Conservation (phyloP, 805 yeast genomes). For the Metschnikowia similis region DNA sequence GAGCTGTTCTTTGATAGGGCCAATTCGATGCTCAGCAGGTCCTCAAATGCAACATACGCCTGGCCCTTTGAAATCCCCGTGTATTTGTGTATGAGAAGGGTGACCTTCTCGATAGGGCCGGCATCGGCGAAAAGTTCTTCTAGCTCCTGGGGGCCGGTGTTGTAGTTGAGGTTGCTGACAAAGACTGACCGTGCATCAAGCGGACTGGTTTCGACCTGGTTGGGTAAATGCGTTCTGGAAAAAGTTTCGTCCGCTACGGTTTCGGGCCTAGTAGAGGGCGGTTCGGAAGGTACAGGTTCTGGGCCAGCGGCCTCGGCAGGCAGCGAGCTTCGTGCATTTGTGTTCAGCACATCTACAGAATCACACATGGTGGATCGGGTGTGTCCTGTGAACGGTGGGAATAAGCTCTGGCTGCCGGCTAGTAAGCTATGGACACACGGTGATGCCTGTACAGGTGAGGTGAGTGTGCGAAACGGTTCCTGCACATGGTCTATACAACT, state of each 20-base stretch:
- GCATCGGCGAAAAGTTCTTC: constrained; percentile 42
- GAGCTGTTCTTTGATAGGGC: constrained; percentile 45
- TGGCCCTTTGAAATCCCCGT: constrained; percentile 53
- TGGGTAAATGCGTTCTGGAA: neutral
- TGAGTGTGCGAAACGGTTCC: neutral
- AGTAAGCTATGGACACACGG: neutral
- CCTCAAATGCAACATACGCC: constrained; percentile 59
- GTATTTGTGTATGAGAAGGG: constrained; percentile 44
- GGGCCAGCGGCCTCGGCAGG: too few relatives aligned
- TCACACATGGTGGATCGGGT: neutral
- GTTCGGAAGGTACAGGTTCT: neutral
- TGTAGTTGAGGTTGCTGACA: constrained; percentile 48
- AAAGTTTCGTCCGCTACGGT: too few relatives aligned
- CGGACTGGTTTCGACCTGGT: constrained; percentile 21
- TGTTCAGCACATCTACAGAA: neutral
- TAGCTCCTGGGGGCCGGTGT: constrained; percentile 47
- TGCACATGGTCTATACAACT: neutral
- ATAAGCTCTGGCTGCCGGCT: neutral
- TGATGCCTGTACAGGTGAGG: neutral
- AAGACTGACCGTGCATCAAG: constrained; percentile 51
- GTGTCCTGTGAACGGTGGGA: neutral
- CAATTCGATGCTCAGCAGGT: constrained; percentile 34
- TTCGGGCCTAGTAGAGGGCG: neutral
- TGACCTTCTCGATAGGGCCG: constrained; percentile 49
- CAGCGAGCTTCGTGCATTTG: neutral